These are phyloP conservation scores for Multifurca ochricompacta DNA, from an alignment of 768 basidiomycete species.

Conservation along the genomic window DNA sequence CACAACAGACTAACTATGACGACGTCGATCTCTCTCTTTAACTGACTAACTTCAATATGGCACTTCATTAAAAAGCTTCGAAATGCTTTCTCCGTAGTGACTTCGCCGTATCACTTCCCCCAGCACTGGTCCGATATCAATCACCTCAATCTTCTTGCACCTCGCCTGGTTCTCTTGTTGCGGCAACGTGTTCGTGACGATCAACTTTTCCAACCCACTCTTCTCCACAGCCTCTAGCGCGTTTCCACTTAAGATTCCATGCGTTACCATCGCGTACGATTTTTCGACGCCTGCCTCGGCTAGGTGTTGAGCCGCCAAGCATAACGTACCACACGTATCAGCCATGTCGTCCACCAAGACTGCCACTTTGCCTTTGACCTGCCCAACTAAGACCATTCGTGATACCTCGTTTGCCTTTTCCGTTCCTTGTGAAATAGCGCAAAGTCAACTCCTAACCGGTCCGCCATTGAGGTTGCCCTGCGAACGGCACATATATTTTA, in stretches of 20 bases:
- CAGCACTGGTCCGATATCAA: slow-evolving; percentile 91
- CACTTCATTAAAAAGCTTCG: slow-evolving; percentile 82
- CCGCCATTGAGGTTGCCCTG: slow-evolving; percentile 96
- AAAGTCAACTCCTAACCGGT: slow-evolving; percentile 93
- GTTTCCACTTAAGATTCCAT: slow-evolving; percentile 89
- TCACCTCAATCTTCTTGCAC: slow-evolving; percentile 81
- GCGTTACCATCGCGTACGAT: slow-evolving; percentile 91
- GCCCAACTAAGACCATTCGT: slow-evolving; percentile 92
- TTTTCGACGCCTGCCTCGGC: slow-evolving; percentile 80
- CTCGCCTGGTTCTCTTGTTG: slow-evolving; percentile 66
- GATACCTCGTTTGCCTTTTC: slow-evolving; percentile 94
- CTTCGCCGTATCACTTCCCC: slow-evolving; percentile 94
- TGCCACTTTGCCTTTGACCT: slow-evolving; percentile 85
- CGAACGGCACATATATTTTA: neutral
- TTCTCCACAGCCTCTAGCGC: slow-evolving; percentile 67
- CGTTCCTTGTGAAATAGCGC: slow-evolving; percentile 99
- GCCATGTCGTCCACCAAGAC: slow-evolving; percentile 99
- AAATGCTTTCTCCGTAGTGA: slow-evolving; percentile 95
- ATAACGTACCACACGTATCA: slow-evolving; percentile 91
- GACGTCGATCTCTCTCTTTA: neutral
- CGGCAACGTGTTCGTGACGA: slow-evolving; percentile 97
- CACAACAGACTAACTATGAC: neutral
- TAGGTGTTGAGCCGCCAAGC: slow-evolving; percentile 83
- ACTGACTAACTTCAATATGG: slow-evolving; percentile 50
- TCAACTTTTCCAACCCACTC: slow-evolving; percentile 82